Base-by-base conservation (phyloP, 768 basidiomycete species). In the Daedaleopsis nitida region DNA sequence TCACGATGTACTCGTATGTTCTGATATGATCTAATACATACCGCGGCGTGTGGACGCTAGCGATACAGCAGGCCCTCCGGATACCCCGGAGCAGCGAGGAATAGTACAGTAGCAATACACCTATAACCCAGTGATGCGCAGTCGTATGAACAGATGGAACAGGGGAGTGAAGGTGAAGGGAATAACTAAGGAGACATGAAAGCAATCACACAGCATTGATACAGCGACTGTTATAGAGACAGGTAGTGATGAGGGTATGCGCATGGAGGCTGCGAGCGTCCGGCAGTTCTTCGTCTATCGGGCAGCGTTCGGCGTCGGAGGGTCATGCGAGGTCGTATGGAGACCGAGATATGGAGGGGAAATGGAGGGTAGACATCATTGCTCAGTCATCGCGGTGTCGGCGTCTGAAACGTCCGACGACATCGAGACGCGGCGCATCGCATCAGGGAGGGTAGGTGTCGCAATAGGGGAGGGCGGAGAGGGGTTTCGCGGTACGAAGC, bases 401-500 rank as follows among this genome's bases (percentile, higher is more conserved):
- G 24, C 23, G 7, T 52, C 34, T 19, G 50, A 42, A n/a, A n/a
- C 44, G 8, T 34, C 43, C 17, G 58, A 21, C 35, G 52, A 21
- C n/a, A 11, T 35, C 10, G 50, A n/a, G n/a, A 17, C 23, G 7
- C 17, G 51, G 43, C 23, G 44, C 17, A 44, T 24, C 21, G 24
- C 27, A n/a, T 24, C 19, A 12, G 43, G 52, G 34, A 35, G 32
- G 13, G 35, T 52, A n/a, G 51, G 43, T 44, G 24, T 55, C 39
- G 39, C 39, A 42, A 44, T 43, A 19, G 21, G 24, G n/a, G 9
- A 21, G 16, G 52, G 42, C 6, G 37, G 23, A 37, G 62, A 13
- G 51, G 60, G 58, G 58, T 52, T 17, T 35, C 59, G 61, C 53
- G 67, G 57, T n/a, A 75, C 70, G 37, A 85, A 73, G 63, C 81